Evolutionary conservation across 2,329 filamentous ascomycete genomes (phyloP), one percentile per base, ranked within the genome.

Genomic region (Eurotiales sp.): DNA sequence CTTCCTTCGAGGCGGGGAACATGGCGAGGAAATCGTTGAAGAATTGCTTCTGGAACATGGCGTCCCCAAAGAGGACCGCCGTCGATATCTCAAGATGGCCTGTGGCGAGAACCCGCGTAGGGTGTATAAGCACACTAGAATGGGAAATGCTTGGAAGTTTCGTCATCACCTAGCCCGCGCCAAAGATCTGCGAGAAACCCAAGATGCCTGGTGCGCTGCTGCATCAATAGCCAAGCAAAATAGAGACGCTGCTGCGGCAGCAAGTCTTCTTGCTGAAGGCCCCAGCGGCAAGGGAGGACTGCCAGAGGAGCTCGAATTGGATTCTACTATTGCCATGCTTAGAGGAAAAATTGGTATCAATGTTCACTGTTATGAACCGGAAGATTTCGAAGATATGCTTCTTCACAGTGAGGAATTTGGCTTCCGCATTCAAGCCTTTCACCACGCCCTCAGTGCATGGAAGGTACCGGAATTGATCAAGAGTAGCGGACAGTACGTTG

Each of bases 11-110:
- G 75, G 74, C 50, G 59, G 72, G 0, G 78, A 85, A 56, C 82
- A 84, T 3, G 77, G 84, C 19, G 70, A 75, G 14, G 84, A 87
- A 64, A 77, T 84, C 39, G 85, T 83, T 48, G 81, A 80, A 2
- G 69, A 74, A 21, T 80, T 86, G 57, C 76, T 87, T 72, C 72
- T 87, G 8, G 84, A 85, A 1, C 82, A 86, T 46, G 84, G 84
- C 0, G 43, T 57, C 17, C 48, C 52, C 3, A 56, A 58, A 27
- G 83, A 85, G 37, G 74, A 75, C 19, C 80, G 73, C 54, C 85
- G 83, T 80, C 76, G 85, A 17, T 88, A 86, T 65, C 85, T 88
- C 76, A 88, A 88, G 71, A 88, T 88, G 84, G 85, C 85, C 0
- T 88, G 84, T 56, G 85, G 85, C 30, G 85, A 88, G 67, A 88